Evolutionary conservation across 2,329 filamentous ascomycete genomes (phyloP).

Genomic region (Monosporascus cannonballus): DNA sequence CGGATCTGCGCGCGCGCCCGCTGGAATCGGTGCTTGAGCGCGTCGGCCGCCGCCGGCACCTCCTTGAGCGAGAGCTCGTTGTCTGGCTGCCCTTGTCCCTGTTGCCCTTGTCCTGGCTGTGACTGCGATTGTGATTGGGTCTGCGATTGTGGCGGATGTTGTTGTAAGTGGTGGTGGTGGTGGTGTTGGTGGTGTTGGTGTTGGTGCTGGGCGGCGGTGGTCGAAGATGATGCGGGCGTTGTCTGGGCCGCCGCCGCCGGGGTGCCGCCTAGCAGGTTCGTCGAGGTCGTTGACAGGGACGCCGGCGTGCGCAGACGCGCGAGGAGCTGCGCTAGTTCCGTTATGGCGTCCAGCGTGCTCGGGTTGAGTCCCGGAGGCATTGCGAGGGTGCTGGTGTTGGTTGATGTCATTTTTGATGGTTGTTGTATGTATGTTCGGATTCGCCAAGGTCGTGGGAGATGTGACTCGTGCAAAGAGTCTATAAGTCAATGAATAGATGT

Average conservation of each 20-base stretch:
- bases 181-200: slow-evolving; percentile 8
- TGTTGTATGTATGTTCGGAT: not conserved
- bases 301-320: slow-evolving; percentile 55
- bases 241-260: slow-evolving; percentile 19
- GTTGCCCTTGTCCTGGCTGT: slow-evolving; percentile 25
- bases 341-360: slow-evolving; percentile 78
- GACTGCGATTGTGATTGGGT: slow-evolving; percentile 21
- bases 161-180: slow-evolving; percentile 1
- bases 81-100: slow-evolving; percentile 6
- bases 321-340: slow-evolving; percentile 73
- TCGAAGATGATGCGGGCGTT: slow-evolving; percentile 12
- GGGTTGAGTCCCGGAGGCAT: slow-evolving; percentile 65
- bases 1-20: slow-evolving; percentile 64
- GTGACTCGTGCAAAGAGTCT: no score
- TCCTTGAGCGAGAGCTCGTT: slow-evolving; percentile 57
- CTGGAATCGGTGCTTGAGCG: slow-evolving; percentile 77
- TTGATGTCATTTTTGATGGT: slow-evolving; percentile 8
- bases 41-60: slow-evolving; percentile 69
- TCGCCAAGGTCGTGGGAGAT: no score
- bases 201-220: slow-evolving; percentile 1
- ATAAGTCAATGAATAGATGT: no score
- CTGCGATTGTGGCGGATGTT: slow-evolving; percentile 13
- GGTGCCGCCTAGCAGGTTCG: slow-evolving; percentile 23
- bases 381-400: slow-evolving; percentile 32
- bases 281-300: not conserved